Evolutionary conservation across 2,329 filamentous ascomycete genomes (phyloP).

Genomic region (Kalaharituber pfeilii): DNA sequence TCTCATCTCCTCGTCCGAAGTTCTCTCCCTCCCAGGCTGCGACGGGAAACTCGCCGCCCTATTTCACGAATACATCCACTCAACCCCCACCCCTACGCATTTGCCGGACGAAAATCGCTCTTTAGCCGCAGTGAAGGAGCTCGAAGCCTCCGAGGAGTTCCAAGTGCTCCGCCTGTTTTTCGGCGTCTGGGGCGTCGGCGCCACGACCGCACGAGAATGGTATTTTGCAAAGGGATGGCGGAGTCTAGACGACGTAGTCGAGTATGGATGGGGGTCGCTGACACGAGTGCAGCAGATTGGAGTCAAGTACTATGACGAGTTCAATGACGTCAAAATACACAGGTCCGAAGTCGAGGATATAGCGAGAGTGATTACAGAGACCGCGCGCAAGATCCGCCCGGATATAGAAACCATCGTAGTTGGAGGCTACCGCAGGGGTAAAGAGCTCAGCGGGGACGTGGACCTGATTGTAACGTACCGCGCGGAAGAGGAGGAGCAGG

Average conservation of each 20-base stretch:
- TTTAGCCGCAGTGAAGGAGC: slow-evolving; percentile 45
- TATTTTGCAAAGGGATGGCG: slow-evolving; percentile 66
- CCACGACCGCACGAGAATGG: slow-evolving; percentile 63
- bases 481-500: slow-evolving; percentile 45
- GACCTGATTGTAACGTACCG: slow-evolving; percentile 72
- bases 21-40: slow-evolving; percentile 53
- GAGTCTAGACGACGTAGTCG: slow-evolving; percentile 70
- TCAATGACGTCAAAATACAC: slow-evolving; percentile 47
- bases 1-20: slow-evolving; percentile 31
- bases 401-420: slow-evolving; percentile 49
- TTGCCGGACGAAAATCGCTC: slow-evolving; percentile 31
- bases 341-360: slow-evolving; percentile 48
- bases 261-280: slow-evolving; percentile 59
- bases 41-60: slow-evolving; percentile 60
- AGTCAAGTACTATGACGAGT: slow-evolving; percentile 82
- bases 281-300: slow-evolving; percentile 80
- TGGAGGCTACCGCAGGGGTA: slow-evolving; percentile 68
- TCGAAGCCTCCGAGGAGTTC: slow-evolving; percentile 47
- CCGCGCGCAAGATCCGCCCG: slow-evolving; percentile 45
- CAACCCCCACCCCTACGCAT: slow-evolving; percentile 22
- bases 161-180: slow-evolving; percentile 53
- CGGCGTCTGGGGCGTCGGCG: slow-evolving; percentile 82
- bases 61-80: slow-evolving; percentile 55
- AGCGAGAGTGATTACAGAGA: slow-evolving; percentile 35
- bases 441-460: slow-evolving; percentile 57